Base-by-base conservation (phyloP, 768 basidiomycete genomes). In the Boletus huronensis region DNA sequence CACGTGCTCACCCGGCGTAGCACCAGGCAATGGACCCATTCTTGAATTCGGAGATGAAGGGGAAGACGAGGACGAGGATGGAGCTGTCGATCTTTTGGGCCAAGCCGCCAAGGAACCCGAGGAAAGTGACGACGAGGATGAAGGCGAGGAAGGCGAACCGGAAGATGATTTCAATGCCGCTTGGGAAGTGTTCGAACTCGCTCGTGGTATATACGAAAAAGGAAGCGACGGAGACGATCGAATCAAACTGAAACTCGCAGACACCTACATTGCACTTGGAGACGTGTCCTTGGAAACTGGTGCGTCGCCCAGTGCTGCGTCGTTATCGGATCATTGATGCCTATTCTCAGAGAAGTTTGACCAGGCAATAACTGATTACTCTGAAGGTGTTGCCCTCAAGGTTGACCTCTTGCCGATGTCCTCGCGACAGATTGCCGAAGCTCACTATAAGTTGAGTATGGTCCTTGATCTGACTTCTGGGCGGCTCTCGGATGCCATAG, bases 121-220 rank as follows among this genome's bases (percentile, higher is more conserved):
- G 8, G 81, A 73, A 2, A 83, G 75, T 0, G 82, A 76, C 0
- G 83, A 78, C 0, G 81, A 77, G 3, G 83, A 80, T 0, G 64
- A 79, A 9, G 89, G 74, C 2, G 88, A 83, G 4, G 88, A 85
- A 13, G 88, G 69, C 4, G 92, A 90, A 63, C 92, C 91, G 0
- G 96, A 97, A 64, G 97, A 99, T 62, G 97, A 98, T 64, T 97
- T 97, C 70, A 97, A 96, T 60, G 93, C 92, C 25, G 93, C 97
- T 13, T 99, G 96, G 94, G 91, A 97, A 66, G 87, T 96, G 3
- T 78, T 99, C n/a, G 97, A 99, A 62, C 83, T 96, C 52, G 95
- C 96, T 21, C 80, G 95, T 38, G 83, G 87, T 11, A 87, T 96
- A 55, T 94, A 91, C 64, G 83, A 85, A 59, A 88, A 87, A 69